Evolutionary conservation across 148 eudicot genomes (phyloP), one percentile per base, ranked within the genome.

Genomic region (Linanthus parryae): DNA sequence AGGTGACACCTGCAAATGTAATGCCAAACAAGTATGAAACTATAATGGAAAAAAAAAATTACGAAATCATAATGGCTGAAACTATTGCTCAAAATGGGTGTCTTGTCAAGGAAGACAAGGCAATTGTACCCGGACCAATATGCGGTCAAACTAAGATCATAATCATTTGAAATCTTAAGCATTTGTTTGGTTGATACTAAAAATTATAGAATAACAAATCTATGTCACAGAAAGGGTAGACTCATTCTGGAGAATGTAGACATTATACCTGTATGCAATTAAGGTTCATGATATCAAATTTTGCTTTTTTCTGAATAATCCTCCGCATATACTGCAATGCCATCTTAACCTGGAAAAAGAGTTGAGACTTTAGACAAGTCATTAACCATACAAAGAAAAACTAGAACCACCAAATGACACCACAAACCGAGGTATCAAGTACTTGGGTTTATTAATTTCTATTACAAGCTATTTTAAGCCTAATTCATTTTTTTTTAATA

Each of bases 291-390:
- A 88, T 88, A 73, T 88, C 97, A 75, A 88, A 88, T 52, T 88
- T 81, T 51, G 87, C 94, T 72, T 73, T 88, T 76, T 73, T 88
- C 58, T 70, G 86, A 43, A 88, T 88, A 53, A 79, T 77, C 39
- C 84, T 78, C 28, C 97, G 81, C 97, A 88, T 88, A 70, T 88
- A 84, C 63, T 79, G 86, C 44, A 88, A 59, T 24, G 73, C 97
- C 80, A 88, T 71, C 80, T 88, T 88, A 58, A 88, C 82, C 97
- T 88, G 71, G 48, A 24, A 19, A 3, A n/a, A 39, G 20, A 31
- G 24, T 5, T 23, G 42, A 5, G 21, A n/a, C n/a, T n/a, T n/a
- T n/a, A n/a, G n/a, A n/a, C n/a, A n/a, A n/a, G n/a, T n/a, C n/a
- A n/a, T n/a, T n/a, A n/a, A n/a, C n/a, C n/a, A n/a, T n/a, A n/a